phyloP scores from a whole-genome alignment of 2,329 filamentous ascomycete species.

The Cercospora nicotianae region DNA sequence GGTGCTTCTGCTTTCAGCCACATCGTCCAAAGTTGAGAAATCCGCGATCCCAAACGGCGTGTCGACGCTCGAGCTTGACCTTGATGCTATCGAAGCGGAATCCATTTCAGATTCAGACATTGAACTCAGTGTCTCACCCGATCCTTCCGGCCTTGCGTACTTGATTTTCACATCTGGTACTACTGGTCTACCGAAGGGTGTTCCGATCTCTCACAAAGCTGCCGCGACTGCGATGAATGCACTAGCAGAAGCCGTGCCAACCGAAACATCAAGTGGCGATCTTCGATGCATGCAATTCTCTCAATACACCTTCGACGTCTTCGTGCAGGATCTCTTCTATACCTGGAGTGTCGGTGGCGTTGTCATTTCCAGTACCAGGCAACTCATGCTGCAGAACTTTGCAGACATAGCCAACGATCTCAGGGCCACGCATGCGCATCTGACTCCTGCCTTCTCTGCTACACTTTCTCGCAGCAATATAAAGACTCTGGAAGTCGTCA shows the following conservation, averaged over 20 bases:
- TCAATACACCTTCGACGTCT: constrained; percentile 45
- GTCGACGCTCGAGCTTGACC: constrained; percentile 9
- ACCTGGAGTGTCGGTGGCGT: constrained; percentile 20
- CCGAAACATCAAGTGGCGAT: constrained; percentile 4
- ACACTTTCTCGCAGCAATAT: constrained; percentile 14
- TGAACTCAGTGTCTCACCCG: neutral
- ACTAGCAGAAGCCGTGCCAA: constrained; percentile 13
- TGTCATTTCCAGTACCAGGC: constrained; percentile 20
- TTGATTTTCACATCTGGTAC: constrained; percentile 48
- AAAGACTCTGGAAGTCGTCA: constrained; percentile 22
- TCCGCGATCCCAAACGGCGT: constrained; percentile 14
- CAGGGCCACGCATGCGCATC: constrained; percentile 22
- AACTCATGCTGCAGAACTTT: constrained; percentile 22
- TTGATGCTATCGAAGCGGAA: neutral
- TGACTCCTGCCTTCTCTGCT: constrained; percentile 21
- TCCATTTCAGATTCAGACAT: neutral
- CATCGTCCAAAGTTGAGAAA: constrained; percentile 3
- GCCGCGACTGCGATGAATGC: constrained; percentile 42
- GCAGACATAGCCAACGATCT: constrained; percentile 20
- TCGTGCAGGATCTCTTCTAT: constrained; percentile 36
- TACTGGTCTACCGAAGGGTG: constrained; percentile 43
- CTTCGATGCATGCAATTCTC: constrained; percentile 40
- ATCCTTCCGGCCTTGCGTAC: constrained; percentile 59
- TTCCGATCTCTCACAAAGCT: constrained; percentile 42
- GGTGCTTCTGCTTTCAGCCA: constrained; percentile 10